Conservation (phyloP, 352 stramenopile genomes). For the Thraustotheca clavata region DNA sequence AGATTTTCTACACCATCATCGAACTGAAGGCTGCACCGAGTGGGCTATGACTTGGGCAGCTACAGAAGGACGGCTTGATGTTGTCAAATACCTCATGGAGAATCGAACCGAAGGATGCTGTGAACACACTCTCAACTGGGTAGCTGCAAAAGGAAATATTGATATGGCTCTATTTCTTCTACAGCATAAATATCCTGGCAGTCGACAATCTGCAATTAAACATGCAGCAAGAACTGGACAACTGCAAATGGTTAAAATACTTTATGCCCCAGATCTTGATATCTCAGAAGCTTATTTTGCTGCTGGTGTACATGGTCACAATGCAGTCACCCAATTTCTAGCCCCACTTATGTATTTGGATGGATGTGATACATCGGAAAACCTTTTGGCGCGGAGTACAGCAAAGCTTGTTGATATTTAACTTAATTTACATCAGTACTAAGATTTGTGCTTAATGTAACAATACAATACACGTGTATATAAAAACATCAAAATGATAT, state of each 20-base stretch:
- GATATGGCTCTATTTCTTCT: not conserved
- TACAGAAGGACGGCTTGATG: constrained; percentile 19
- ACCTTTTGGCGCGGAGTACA: no score
- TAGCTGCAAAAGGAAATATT: not conserved
- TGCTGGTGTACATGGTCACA: no score
- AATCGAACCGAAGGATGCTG: constrained; percentile 21
- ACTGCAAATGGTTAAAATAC: not conserved
- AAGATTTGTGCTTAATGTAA: no score
- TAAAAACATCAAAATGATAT: no score
- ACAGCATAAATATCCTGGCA: not conserved
- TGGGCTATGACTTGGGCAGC: constrained; percentile 24
- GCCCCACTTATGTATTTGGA: no score
- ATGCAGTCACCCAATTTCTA: no score
- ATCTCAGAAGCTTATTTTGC: no score
- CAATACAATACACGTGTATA: no score
- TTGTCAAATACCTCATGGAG: constrained; percentile 21
- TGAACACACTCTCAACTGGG: not conserved
- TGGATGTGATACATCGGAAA: no score
- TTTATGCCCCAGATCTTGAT: no score
- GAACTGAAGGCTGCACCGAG: constrained; percentile 25
- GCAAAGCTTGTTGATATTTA: no score
- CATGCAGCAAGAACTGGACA: not conserved
- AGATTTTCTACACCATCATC: constrained; percentile 49
- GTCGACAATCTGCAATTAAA: not conserved
- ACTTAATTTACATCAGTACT: no score